Base-by-base conservation (phyloP, 495 filamentous ascomycete genomes). In the Trichocladium antarcticum region DNA sequence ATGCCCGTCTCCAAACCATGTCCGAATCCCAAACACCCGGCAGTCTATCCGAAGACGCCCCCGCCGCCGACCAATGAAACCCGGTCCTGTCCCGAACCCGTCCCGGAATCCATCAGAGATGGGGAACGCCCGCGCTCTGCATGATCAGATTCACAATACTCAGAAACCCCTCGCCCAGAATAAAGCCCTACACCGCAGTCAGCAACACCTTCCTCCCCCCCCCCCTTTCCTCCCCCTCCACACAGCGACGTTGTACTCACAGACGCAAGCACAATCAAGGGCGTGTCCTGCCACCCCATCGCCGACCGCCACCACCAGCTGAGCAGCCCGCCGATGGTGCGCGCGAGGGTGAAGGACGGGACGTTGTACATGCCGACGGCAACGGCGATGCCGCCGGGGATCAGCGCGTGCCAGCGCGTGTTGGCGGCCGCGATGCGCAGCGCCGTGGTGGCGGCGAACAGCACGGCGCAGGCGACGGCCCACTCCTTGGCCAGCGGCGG, bases 301-400 rank as follows among this genome's bases (percentile, higher is more conserved):
- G 70, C 68, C 6, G 62, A 64, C 20, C 66, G 67, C 84, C 84
- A 89, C 73, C 85, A 94, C 83, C 87, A 95, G 51, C 79, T 81
- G 39, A 95, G 63, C 31, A 93, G 47, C 2, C 92, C 93, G 7
- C 93, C 93, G 10, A 88, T 82, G 1, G 87, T 83, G 40, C 93
- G 68, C 2, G 93, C 89, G 4, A 99, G 74, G 0, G 93, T 97
- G 57, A 99, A 99, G 0, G 86, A 92, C 0, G 93, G 93, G 2
- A 86, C 83, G 57, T 97, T 99, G 68, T 97, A 99, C 78, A 98
- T 98, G 24, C 92, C 89, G 74, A 95, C 87, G 34, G 89, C 89
- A 31, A 96, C 89, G 29, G 92, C 92, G 65, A 98, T 97, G 1
- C 92, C 92, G 2, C 92, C 89, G 0, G 92, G 92, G 20, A 98